Conservation (phyloP, 2,329 filamentous ascomycete species). For the Venturia oleaginea region DNA sequence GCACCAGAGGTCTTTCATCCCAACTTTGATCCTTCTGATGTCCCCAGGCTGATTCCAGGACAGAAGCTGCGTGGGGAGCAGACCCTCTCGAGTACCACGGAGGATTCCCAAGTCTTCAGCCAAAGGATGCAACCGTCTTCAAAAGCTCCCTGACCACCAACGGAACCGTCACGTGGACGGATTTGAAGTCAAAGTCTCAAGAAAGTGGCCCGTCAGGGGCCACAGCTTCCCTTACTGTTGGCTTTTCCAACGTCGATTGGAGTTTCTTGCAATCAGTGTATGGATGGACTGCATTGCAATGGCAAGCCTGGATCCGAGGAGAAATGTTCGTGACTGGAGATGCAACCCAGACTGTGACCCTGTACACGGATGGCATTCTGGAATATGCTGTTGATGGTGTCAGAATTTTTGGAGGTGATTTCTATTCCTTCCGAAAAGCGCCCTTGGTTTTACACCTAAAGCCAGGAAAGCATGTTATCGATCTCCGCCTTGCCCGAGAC, state of each 20-base stretch:
- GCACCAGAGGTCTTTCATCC: slow-evolving; percentile 42
- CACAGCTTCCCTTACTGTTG: slow-evolving; percentile 34
- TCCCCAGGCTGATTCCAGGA: slow-evolving; percentile 15
- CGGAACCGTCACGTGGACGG: slow-evolving; percentile 43
- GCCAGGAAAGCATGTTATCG: slow-evolving; percentile 42
- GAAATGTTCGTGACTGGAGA: slow-evolving; percentile 30
- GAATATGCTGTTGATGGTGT: slow-evolving; percentile 45
- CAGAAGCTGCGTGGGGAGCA: slow-evolving; percentile 50
- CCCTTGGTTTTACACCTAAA: slow-evolving; percentile 41
- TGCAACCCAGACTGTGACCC: slow-evolving; percentile 26
- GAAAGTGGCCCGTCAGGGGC: slow-evolving; percentile 20
- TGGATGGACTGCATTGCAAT: slow-evolving; percentile 51
- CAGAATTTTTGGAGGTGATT: slow-evolving; percentile 49
- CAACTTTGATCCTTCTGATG: slow-evolving; percentile 18
- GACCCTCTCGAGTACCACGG: slow-evolving; percentile 47
- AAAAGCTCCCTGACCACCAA: slow-evolving; percentile 42
- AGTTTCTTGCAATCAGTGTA: slow-evolving; percentile 43
- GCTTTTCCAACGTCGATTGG: slow-evolving; percentile 46
- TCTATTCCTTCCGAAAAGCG: slow-evolving; percentile 42
- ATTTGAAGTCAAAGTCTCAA: slow-evolving; percentile 25
- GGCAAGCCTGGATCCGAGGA: slow-evolving; percentile 49
- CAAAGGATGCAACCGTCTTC: slow-evolving; percentile 34
- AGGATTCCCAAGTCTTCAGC: slow-evolving; percentile 41
- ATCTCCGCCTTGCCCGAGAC: slow-evolving; percentile 46
- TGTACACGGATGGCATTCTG: slow-evolving; percentile 41